Evolutionary conservation across 768 basidiomycete genomes (phyloP).

Genomic region (Tulasnella sp.): DNA sequence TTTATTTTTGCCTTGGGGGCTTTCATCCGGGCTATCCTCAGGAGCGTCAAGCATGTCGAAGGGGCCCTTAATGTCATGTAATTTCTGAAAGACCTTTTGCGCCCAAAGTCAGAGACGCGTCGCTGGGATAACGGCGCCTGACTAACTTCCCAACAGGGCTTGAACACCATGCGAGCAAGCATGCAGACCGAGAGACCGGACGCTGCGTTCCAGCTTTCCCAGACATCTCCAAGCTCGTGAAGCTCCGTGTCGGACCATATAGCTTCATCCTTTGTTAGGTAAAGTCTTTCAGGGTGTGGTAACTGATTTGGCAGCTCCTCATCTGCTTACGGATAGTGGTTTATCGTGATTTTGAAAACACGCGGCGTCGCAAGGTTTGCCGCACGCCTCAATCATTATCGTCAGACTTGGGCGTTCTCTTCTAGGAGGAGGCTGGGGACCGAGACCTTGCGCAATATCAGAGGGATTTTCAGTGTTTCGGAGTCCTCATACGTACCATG

Average conservation of each 20-base stretch:
- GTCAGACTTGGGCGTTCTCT: neutral
- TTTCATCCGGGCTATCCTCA: neutral
- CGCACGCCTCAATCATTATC: neutral
- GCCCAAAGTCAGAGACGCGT: neutral
- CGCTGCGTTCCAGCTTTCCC: neutral
- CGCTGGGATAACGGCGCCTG: neutral
- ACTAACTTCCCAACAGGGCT: neutral
- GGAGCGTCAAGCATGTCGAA: neutral
- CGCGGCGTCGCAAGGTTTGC: neutral
- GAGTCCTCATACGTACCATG: neutral
- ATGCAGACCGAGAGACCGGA: neutral
- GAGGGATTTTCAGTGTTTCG: neutral
- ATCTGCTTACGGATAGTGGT: neutral
- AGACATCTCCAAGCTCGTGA: neutral
- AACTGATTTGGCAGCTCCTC: too few relatives aligned
- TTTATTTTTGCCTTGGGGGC: too few relatives aligned
- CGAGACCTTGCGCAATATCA: neutral
- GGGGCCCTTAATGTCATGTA: neutral
- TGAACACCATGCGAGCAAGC: slow-evolving; percentile 4
- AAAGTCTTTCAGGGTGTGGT: neutral
- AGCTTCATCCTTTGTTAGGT: neutral
- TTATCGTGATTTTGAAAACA: neutral
- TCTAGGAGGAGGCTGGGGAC: neutral
- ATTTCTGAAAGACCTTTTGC: slow-evolving; percentile 1
- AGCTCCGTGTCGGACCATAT: neutral